phyloP scores from a whole-genome alignment of 345 rosid genomes.

The Lepidium africanum region DNA sequence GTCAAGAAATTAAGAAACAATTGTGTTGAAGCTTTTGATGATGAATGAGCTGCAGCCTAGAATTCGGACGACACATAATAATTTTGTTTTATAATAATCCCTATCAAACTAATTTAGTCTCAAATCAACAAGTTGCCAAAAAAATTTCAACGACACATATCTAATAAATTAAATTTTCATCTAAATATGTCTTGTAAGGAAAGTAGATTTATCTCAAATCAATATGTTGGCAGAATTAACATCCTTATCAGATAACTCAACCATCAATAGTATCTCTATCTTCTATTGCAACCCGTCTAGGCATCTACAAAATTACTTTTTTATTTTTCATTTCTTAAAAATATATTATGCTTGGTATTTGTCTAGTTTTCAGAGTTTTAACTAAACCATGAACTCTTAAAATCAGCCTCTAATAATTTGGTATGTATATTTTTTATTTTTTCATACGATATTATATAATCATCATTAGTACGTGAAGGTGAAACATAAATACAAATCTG shows the following conservation, averaged over 20 bases:
- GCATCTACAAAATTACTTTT: no score
- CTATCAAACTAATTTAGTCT: neutral
- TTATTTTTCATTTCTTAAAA: no score
- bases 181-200: neutral
- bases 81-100: neutral
- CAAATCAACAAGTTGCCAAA: neutral
- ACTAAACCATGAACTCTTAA: neutral
- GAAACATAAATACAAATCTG: neutral
- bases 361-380: no score
- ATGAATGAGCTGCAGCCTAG: neutral
- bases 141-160: neutral
- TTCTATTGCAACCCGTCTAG: neutral
- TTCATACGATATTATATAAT: neutral
- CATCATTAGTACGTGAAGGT: neutral
- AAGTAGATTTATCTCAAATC: constrained; percentile 12
- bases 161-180: neutral
- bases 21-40: neutral
- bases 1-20: neutral
- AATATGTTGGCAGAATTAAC: constrained; percentile 13
- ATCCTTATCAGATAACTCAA: constrained; percentile 6
- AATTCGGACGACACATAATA: no score
- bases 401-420: neutral
- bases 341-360: no score
- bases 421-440: neutral
- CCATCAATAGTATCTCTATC: neutral